phyloP scores from a whole-genome alignment of 2,329 filamentous ascomycete species.

The Neonectria magnoliae region DNA sequence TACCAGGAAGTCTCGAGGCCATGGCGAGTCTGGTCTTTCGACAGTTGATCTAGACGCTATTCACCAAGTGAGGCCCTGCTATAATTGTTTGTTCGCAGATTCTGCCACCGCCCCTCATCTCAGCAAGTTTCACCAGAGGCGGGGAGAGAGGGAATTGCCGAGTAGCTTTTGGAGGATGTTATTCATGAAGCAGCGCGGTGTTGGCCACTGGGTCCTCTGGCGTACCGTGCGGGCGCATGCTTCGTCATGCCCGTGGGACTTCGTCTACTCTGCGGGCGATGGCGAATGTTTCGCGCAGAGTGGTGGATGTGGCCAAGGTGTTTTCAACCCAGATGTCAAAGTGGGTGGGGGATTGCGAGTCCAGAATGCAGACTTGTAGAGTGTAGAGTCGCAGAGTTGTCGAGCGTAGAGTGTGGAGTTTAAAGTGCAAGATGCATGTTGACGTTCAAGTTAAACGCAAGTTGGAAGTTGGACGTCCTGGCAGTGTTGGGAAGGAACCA shows the following conservation, averaged over 20 bases:
- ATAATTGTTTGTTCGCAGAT: background rate
- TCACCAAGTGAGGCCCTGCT: background rate
- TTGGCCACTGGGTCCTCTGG: conserved; percentile 2
- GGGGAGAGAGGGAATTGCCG: background rate
- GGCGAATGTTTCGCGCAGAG: conserved; percentile 1
- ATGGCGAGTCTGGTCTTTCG: conserved; percentile 22
- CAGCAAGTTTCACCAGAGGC: background rate
- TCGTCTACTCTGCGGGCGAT: conserved; percentile 6
- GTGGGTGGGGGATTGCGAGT: background rate
- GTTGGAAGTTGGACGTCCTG: background rate
- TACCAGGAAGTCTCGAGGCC: conserved; percentile 6
- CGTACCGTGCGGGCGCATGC: conserved; percentile 10
- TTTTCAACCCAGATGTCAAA: background rate
- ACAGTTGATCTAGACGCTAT: conserved; percentile 11
- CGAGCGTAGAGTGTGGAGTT: background rate
- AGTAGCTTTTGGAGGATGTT: background rate
- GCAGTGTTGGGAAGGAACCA: conserved; percentile 1
- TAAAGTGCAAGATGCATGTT: conserved; percentile 1
- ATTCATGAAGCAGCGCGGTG: conserved; percentile 4
- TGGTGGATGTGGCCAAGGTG: background rate
- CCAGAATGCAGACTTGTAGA: background rate
- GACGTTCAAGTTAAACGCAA: background rate
- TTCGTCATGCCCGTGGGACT: background rate
- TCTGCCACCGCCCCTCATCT: background rate
- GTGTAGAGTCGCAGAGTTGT: background rate